A percentile compares a stretch with the other conserved stretches of the same genome.
These are phyloP conservation scores for Pseudogymnoascus sp. DNA, from an alignment of 2,329 filamentous ascomycete species.

Conservation along the genomic window DNA sequence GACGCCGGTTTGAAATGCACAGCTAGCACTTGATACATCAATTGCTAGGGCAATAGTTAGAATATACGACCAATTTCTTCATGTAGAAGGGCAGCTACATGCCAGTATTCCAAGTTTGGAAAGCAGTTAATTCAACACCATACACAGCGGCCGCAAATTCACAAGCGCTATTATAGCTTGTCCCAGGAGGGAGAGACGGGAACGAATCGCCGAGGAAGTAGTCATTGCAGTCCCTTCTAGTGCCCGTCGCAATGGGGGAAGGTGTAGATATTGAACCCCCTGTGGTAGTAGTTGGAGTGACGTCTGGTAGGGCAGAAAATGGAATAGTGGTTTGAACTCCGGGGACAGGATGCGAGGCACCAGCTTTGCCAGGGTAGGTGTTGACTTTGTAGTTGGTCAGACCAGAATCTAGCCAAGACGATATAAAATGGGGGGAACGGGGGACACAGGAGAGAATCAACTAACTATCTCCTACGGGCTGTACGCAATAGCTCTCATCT, in stretches of 20 bases:
- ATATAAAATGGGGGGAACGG: neutral
- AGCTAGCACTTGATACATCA: too few relatives aligned
- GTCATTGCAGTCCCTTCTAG: constrained; percentile 20
- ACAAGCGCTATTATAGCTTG: too few relatives aligned
- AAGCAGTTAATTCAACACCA: too few relatives aligned
- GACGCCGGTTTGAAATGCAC: too few relatives aligned
- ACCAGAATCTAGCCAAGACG: neutral
- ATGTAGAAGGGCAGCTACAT: too few relatives aligned
- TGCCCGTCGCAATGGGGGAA: constrained; percentile 21
- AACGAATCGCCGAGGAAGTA: constrained; percentile 22
- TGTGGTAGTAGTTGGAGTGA: neutral
- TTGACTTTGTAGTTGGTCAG: constrained; percentile 8
- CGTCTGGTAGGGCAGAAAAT: constrained; percentile 4
- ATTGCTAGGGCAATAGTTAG: too few relatives aligned
- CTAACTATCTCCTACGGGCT: constrained; percentile 26
- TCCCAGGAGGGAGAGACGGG: constrained; percentile 8
- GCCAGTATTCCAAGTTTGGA: too few relatives aligned
- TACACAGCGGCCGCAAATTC: too few relatives aligned
- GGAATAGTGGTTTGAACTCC: constrained; percentile 6
- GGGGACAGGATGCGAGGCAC: constrained; percentile 12
- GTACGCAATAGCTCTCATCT: constrained; percentile 30
- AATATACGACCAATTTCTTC: too few relatives aligned
- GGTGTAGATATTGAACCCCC: constrained; percentile 11
- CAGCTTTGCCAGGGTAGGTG: constrained; percentile 9
- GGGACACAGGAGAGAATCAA: neutral